These are phyloP conservation scores for Phytopythium aichiense DNA, from an alignment of 352 stramenopile species.

Conservation along the genomic window DNA sequence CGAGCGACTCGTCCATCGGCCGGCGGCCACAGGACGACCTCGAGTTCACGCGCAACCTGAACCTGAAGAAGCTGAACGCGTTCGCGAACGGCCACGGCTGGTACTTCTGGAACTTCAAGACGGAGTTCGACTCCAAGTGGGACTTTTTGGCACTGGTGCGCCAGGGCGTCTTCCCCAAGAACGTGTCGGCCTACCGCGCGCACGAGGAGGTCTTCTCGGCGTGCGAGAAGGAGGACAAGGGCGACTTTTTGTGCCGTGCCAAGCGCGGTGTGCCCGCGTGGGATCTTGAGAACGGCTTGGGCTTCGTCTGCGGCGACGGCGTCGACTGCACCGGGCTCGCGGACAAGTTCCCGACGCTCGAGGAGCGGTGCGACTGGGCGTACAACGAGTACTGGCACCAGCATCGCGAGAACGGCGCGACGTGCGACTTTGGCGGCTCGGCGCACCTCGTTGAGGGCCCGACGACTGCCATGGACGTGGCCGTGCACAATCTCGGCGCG, in stretches of 20 bases:
- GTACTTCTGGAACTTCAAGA: conserved; percentile 97
- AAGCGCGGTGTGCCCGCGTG: conserved; percentile 61
- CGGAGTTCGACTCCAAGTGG: conserved; percentile 89
- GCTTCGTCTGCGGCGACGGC: conserved; percentile 49
- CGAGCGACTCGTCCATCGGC: conserved; percentile 77
- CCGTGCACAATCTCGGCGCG: conserved; percentile 7
- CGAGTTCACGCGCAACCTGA: conserved; percentile 74
- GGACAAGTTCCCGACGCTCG: conserved; percentile 38
- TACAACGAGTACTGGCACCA: conserved; percentile 78
- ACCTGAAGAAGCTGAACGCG: conserved; percentile 91
- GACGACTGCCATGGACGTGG: conserved; percentile 1
- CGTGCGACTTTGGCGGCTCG: conserved; percentile 69
- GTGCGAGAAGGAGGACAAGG: conserved; percentile 66
- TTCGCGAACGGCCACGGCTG: conserved; percentile 91
- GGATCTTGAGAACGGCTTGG: conserved; percentile 49
- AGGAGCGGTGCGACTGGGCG: conserved; percentile 61
- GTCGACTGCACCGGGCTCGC: conserved; percentile 54
- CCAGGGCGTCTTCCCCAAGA: conserved; percentile 65
- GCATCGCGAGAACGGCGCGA: conserved; percentile 55
- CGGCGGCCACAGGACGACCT: conserved; percentile 83
- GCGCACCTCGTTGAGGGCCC: conserved; percentile 43
- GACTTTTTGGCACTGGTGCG: conserved; percentile 78
- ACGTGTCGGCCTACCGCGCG: conserved; percentile 54
- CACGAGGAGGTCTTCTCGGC: conserved; percentile 64
- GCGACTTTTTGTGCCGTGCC: conserved; percentile 59